Evolutionary conservation across 495 filamentous ascomycete genomes (phyloP).

Genomic region (Aspergillus nanangensis): DNA sequence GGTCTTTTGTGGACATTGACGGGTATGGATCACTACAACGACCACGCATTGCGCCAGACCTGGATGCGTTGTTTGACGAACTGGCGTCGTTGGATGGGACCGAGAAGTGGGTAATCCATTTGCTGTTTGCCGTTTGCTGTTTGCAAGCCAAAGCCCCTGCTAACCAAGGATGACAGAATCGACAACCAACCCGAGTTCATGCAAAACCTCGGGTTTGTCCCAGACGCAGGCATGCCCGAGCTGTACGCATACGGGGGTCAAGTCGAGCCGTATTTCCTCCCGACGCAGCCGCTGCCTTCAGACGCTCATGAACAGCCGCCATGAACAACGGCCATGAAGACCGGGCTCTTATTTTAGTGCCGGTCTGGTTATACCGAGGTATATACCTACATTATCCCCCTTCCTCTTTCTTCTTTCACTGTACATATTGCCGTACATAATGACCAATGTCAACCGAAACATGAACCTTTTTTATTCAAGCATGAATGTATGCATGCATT

Average conservation of each 20-base stretch:
- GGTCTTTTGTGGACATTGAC: slow-evolving; percentile 30
- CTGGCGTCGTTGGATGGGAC: slow-evolving; percentile 39
- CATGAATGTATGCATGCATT: too few species aligned
- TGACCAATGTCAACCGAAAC: neutral
- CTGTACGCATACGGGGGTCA: slow-evolving; percentile 34
- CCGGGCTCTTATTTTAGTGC: slow-evolving; percentile 9
- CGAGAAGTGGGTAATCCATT: slow-evolving; percentile 29
- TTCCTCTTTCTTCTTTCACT: neutral
- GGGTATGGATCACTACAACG: slow-evolving; percentile 27
- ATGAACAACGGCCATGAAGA: neutral
- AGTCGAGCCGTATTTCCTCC: slow-evolving; percentile 34
- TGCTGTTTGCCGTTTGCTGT: too few species aligned
- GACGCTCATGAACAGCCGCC: neutral
- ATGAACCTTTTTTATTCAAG: too few species aligned
- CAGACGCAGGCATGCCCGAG: slow-evolving; percentile 32
- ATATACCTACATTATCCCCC: neutral
- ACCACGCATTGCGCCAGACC: slow-evolving; percentile 37
- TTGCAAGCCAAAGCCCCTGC: too few species aligned
- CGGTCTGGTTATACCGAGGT: too few species aligned
- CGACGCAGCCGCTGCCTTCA: slow-evolving; percentile 26
- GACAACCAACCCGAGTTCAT: slow-evolving; percentile 41
- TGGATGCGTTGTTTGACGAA: slow-evolving; percentile 41
- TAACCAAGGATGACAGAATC: too few species aligned
- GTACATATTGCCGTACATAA: slow-evolving; percentile 9
- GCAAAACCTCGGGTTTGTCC: slow-evolving; percentile 40